Conservation (phyloP, 139 green algal genomes). For the Chlamydomonas sp. region DNA sequence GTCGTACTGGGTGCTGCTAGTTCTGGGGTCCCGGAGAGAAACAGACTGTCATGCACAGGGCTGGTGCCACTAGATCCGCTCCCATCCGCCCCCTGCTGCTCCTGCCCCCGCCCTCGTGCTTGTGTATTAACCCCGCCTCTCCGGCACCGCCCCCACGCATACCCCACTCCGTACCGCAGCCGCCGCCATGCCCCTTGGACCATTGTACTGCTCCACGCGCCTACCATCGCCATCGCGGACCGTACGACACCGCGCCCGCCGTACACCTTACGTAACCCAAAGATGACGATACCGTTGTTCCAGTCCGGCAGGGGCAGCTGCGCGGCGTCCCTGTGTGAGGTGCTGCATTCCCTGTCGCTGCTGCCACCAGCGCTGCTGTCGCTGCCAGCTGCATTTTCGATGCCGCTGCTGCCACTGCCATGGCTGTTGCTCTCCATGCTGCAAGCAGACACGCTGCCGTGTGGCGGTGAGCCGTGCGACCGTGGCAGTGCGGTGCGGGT, state of each 20-base stretch:
- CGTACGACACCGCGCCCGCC: not conserved
- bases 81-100: no score
- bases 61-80: no score
- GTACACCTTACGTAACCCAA: constrained; percentile 75
- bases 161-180: not conserved
- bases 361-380: no score
- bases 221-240: not conserved
- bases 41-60: no score
- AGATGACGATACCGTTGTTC: constrained; percentile 66
- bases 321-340: not conserved
- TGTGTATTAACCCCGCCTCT: no score
- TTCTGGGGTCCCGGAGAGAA: no score
- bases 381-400: not conserved
- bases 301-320: not conserved
- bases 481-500: no score
- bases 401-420: not conserved
- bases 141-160: no score
- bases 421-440: not conserved
- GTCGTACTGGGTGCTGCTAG: no score
- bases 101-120: no score
- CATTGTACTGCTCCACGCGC: not conserved
- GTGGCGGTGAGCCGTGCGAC: no score
- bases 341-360: not conserved
- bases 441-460: not conserved
- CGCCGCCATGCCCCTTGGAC: not conserved